These are phyloP conservation scores for Chalciporus sphaerocephalus DNA, from an alignment of 768 basidiomycete genomes.

Conservation along the genomic window DNA sequence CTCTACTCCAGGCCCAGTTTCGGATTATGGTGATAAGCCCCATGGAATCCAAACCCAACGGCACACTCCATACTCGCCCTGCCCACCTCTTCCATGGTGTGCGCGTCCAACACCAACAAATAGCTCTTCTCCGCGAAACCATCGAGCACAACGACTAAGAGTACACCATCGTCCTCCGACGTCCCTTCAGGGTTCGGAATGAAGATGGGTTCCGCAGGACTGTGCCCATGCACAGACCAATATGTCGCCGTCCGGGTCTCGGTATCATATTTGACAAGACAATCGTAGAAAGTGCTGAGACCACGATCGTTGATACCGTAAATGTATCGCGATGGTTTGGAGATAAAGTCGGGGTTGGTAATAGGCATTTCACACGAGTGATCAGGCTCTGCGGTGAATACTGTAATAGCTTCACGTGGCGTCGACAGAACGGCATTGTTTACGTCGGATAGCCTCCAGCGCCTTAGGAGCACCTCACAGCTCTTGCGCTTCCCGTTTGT, in stretches of 20 bases:
- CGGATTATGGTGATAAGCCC: no score
- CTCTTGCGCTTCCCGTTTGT: slow-evolving; percentile 15
- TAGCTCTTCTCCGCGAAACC: slow-evolving; percentile 30
- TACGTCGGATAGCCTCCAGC: slow-evolving; percentile 30
- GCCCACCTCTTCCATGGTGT: slow-evolving; percentile 33
- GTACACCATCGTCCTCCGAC: slow-evolving; percentile 35
- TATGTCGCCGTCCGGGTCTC: slow-evolving; percentile 17
- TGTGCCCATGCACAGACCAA: slow-evolving; percentile 30
- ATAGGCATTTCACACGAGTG: slow-evolving; percentile 35
- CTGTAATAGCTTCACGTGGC: slow-evolving; percentile 16
- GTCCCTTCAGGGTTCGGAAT: slow-evolving; percentile 27
- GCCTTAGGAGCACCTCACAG: slow-evolving; percentile 23
- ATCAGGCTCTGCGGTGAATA: slow-evolving; percentile 20
- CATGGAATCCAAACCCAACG: no score
- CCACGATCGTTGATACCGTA: slow-evolving; percentile 28
- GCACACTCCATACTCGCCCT: slow-evolving; percentile 34
- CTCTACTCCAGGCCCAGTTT: no score
- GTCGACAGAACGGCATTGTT: slow-evolving; percentile 9
- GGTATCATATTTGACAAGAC: slow-evolving; percentile 35
- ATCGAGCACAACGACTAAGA: slow-evolving; percentile 37
- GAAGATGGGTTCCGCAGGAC: slow-evolving; percentile 38
- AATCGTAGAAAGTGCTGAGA: slow-evolving; percentile 32
- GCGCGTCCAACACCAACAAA: slow-evolving; percentile 35
- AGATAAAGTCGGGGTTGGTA: slow-evolving; percentile 30
- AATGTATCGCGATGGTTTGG: slow-evolving; percentile 31